These are phyloP conservation scores for Eucalyptus cloeziana DNA, from an alignment of 345 rosid species.

Conservation along the genomic window DNA sequence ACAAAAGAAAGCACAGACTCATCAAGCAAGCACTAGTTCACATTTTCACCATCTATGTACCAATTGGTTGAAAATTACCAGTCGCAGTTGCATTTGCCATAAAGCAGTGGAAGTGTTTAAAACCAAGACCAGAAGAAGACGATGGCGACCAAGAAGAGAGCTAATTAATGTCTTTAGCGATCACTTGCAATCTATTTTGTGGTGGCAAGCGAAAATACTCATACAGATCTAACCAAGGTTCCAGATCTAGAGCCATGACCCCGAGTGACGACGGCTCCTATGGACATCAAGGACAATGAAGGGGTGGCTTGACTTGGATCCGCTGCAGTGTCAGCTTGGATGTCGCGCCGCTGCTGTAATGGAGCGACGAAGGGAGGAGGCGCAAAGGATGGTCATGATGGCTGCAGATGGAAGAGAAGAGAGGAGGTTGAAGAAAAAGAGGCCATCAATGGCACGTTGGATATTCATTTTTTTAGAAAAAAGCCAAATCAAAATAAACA, in stretches of 20 bases:
- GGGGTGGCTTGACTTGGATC: not conserved
- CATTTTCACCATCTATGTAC: too few relatives aligned
- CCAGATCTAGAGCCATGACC: not conserved
- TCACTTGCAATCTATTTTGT: not conserved
- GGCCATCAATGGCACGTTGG: not conserved
- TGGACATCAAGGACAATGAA: not conserved
- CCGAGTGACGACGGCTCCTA: not conserved
- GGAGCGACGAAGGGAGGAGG: not conserved
- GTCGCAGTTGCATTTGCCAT: not conserved
- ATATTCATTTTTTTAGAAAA: not conserved
- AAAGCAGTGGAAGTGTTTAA: not conserved
- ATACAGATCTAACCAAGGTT: not conserved
- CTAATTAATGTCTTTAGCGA: not conserved
- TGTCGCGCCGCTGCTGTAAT: not conserved
- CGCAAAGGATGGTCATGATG: not conserved
- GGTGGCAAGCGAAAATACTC: not conserved
- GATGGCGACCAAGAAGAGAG: not conserved
- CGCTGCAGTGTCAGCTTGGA: not conserved
- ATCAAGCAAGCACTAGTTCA: too few relatives aligned
- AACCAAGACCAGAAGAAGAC: not conserved
- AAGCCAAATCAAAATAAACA: not conserved
- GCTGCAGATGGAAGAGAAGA: not conserved
- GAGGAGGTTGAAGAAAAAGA: not conserved
- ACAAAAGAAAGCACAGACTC: too few relatives aligned
- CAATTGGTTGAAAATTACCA: not conserved